Base-by-base conservation (phyloP, 1,139 yeast genomes). In the Pichia sp. region DNA sequence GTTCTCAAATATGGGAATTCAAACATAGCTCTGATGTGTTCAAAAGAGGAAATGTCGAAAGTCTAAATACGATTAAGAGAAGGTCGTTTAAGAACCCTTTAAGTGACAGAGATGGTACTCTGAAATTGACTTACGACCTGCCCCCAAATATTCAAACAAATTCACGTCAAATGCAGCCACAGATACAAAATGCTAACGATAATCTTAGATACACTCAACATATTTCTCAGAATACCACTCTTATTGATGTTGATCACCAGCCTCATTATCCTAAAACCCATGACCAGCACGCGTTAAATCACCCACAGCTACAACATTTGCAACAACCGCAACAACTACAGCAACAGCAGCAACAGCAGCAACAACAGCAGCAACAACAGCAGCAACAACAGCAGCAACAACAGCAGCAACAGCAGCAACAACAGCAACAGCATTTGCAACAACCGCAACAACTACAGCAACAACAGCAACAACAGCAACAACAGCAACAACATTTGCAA, bases 21-120 rank as follows among this genome's bases (percentile, higher is more conserved):
- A 84, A 84, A 58, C 99, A 91, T 64, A 82, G 87, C 45, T 80
- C 84, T 42, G 96, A 95, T 8, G 72, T 76, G 54, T 91, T 91
- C 69, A 79, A 76, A 60, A 83, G 87, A 55, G 90, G 88, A 52
- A 93, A 90, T 64, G 81, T 83, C 54, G 81, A 76, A 45, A 74
- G 83, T 13, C 70, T 88, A 51, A 73, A 81, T 16, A 74, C 77
- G 47, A 88, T 88, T 59, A 87, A 85, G 63, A 73, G 96, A 56
- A 73, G 96, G 45, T 73, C 80, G 2, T 61, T 65, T 46, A 64
- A 61, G 34, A 61, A 63, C 41, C 52, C 60, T 9, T 45, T 60
- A 1, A 50, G 61, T 13, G 66, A 64, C 43, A 61, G 59, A 45
- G 68, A 65, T 47, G 63, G 58, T 10, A 62, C 60, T 47, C 28